These are phyloP conservation scores for Corynascus novoguineensis DNA, from an alignment of 495 filamentous ascomycete species.

Conservation along the genomic window DNA sequence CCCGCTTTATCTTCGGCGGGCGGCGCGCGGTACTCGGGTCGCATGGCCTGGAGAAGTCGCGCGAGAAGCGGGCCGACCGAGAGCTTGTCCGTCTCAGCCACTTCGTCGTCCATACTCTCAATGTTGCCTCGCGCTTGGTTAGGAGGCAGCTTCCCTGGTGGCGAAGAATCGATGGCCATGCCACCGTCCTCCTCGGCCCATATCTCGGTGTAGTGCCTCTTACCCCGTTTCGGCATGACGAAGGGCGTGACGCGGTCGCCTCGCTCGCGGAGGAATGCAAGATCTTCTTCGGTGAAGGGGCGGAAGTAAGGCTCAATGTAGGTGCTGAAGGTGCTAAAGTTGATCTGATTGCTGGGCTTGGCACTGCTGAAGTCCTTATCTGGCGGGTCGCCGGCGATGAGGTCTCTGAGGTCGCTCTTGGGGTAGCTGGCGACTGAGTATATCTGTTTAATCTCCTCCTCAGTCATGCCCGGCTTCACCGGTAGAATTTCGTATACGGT, in stretches of 20 bases:
- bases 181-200: constrained; percentile 91
- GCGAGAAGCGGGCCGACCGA: constrained; percentile 79
- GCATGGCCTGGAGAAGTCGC: constrained; percentile 74
- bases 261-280: constrained; percentile 85
- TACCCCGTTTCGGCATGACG: constrained; percentile 77
- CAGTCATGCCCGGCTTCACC: constrained; percentile 63
- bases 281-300: constrained; percentile 86
- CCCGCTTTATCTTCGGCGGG: constrained; percentile 51
- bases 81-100: constrained; percentile 81
- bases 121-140: constrained; percentile 81
- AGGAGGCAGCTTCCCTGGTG: constrained; percentile 53
- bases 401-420: constrained; percentile 66
- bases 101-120: constrained; percentile 78
- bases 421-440: constrained; percentile 85
- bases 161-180: constrained; percentile 58
- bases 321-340: constrained; percentile 77
- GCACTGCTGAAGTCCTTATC: constrained; percentile 93
- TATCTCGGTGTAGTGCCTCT: constrained; percentile 75
- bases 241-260: constrained; percentile 80
- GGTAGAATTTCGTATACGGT: constrained; percentile 90
- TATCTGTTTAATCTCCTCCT: constrained; percentile 77
- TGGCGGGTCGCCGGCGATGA: constrained; percentile 82
- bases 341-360: constrained; percentile 90
- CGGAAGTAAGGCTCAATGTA: constrained; percentile 91
- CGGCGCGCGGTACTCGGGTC: constrained; percentile 69